Evolutionary conservation across 805 yeast genomes (phyloP).

Genomic region (Blastobotrys chiropterorum): DNA sequence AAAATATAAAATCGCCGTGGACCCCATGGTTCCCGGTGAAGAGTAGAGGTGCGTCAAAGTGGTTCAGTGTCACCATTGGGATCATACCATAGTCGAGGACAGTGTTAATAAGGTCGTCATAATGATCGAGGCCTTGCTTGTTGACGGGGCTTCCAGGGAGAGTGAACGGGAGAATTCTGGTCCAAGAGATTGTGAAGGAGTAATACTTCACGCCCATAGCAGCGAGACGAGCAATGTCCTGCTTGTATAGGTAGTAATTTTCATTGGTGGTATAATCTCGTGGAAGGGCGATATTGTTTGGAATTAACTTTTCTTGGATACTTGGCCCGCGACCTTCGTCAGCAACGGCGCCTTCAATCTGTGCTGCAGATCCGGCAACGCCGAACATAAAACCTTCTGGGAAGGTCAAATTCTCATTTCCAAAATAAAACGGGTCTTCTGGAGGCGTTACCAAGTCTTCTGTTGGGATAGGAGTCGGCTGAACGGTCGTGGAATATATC

Average conservation of each 20-base stretch:
- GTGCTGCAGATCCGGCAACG: constrained; percentile 33
- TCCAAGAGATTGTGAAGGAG: constrained; percentile 34
- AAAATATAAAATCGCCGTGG: constrained; percentile 12
- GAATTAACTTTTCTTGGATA: constrained; percentile 26
- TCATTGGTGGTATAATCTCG: constrained; percentile 29
- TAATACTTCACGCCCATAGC: constrained; percentile 32
- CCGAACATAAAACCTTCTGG: constrained; percentile 25
- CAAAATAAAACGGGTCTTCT: neutral
- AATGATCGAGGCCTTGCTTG: constrained; percentile 29
- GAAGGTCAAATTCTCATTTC: constrained; percentile 1
- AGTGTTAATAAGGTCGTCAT: constrained; percentile 28
- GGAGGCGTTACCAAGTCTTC: neutral
- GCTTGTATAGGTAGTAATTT: constrained; percentile 32
- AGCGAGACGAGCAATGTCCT: constrained; percentile 31
- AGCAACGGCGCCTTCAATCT: constrained; percentile 34
- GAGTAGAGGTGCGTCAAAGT: constrained; percentile 32
- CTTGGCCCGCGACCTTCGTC: constrained; percentile 33
- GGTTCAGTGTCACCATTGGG: constrained; percentile 33
- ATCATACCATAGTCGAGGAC: constrained; percentile 22
- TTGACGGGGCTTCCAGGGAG: constrained; percentile 15
- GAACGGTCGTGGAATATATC: neutral
- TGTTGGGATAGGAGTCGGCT: constrained; percentile 1
- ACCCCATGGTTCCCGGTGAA: neutral
- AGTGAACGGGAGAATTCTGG: constrained; percentile 32
- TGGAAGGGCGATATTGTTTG: constrained; percentile 10